Base-by-base conservation (phyloP, 495 filamentous ascomycete species). In the Daldinia bambusicola region DNA sequence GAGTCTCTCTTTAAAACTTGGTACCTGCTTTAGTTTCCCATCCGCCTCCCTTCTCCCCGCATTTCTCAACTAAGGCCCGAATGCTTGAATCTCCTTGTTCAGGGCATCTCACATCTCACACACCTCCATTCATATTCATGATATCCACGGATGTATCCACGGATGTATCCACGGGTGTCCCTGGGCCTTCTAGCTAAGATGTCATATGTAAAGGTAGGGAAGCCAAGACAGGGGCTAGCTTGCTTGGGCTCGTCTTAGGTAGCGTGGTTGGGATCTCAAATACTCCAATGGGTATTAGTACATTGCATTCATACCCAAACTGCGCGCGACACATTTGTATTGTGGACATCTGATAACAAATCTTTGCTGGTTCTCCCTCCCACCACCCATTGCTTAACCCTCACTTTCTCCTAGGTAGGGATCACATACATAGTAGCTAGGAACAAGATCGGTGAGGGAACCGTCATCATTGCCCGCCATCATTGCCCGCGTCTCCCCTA, bases 211-310 rank as follows among this genome's bases (percentile, higher is more conserved):
- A 31, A 18, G 43, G 66, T 38, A 69, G 66, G 70, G 70, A 69
- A 73, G 26, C 18, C 22, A 61, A 66, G 70, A 73, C 70, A 73
- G 62, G 70, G 66, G 58, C 50, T 31, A 40, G 56, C 61, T 52
- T 69, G 58, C 56, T 62, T 41, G 48, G 62, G 61, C 32, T 66
- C 52, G 37, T 58, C 55, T 60, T 73, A 66, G 66, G 43, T 32
- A 53, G 50, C 30, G 66, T 73, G 70, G 65, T 32, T 61, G 70
- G 70, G 65, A 73, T 73, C 62, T 63, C 53, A 32, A 69, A 69
- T 34, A 61, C 56, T 61, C 61, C 51, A 69, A 34, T 52, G 56
- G 38, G 58, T 63, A 71, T 58, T 36, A 37, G 20, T 63, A 72
- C 69, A 48, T 43, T 37, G 26, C 30, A 34, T 58, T 45, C 43